A percentile compares a stretch with the other conserved stretches of the same genome.
Evolutionary conservation across 768 basidiomycete species (phyloP).

Genomic region (Podaxis sp.): DNA sequence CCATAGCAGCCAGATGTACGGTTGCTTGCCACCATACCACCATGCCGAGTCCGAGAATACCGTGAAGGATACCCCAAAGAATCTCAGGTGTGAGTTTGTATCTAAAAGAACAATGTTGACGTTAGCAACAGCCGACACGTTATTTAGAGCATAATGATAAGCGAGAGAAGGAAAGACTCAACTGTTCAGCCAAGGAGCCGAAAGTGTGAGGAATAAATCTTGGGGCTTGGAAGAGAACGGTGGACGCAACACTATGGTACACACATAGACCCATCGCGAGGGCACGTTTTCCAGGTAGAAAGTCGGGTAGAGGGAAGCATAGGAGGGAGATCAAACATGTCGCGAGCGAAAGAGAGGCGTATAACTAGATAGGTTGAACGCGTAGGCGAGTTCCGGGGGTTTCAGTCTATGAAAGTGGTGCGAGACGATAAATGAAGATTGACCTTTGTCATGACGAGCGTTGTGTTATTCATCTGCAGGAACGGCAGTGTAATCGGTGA

Average conservation of each 20-base stretch:
- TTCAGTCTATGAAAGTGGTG: background rate
- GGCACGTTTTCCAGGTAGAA: constrained; percentile 83
- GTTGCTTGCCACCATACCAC: constrained; percentile 84
- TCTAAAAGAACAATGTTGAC: constrained; percentile 30
- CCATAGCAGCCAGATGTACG: constrained; percentile 47
- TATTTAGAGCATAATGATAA: background rate
- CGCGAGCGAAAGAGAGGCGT: constrained; percentile 59
- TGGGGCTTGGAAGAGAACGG: constrained; percentile 72
- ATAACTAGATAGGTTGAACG: constrained; percentile 47
- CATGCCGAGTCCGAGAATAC: constrained; percentile 68
- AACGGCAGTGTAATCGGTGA: constrained; percentile 67
- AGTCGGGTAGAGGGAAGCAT: constrained; percentile 76
- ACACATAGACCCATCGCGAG: constrained; percentile 73
- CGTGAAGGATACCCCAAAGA: constrained; percentile 73
- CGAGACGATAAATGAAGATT: constrained; percentile 14
- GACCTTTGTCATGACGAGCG: constrained; percentile 74
- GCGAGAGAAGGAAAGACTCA: constrained; percentile 27
- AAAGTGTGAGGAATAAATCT: constrained; percentile 78
- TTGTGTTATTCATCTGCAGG: constrained; percentile 80
- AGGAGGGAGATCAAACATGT: constrained; percentile 63
- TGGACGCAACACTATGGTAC: constrained; percentile 74
- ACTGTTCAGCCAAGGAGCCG: constrained; percentile 62
- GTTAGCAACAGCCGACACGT: background rate
- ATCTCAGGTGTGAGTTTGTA: constrained; percentile 68
- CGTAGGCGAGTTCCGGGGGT: background rate